Evolutionary conservation across 495 filamentous ascomycete species (phyloP), one percentile per base, ranked within the genome.

Genomic region (Trichocladium antarcticum): DNA sequence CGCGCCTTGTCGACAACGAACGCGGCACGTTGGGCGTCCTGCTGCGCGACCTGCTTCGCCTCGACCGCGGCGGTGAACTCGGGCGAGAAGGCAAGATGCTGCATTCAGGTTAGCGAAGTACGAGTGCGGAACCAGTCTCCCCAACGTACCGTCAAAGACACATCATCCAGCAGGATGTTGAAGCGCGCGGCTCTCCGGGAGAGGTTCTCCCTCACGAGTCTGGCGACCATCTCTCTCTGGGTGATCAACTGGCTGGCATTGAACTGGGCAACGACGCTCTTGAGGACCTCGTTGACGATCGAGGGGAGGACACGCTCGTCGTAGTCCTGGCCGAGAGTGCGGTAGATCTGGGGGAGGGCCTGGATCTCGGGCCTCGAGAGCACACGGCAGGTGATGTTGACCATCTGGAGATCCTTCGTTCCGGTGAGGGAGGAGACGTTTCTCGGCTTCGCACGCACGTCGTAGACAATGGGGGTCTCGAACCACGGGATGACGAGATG

Each of bases 301-400:
- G 89, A 96, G 17, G 92, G 92, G 48, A 98, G 78, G 34, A 98
- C 87, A 37, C 92, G 76, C 77, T 98, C 92, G 53, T 98, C 92
- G 66, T 96, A 98, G 70, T 98, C 92, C 37, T 82, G 82, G 27
- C 92, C 92, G 9, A 98, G 80, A 1, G 92, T 98, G 39, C 92
- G 81, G 74, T 96, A 98, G 57, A 98, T 97, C 66, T 90, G 85
- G 5, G 92, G 92, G 24, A 98, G 81, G 27, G 89, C 85, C 47
- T 86, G 79, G 57, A 97, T 73, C 32, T 84, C 80, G 50, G 92
- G 92, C 62, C 86, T 77, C 37, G 89, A 95, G 46, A 98, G 87
- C 42, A 98, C 92, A 89, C 92, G 93, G 72, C 92, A 98, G 61
- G 93, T 98, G 67, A 98, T 98, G 77, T 98, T 98, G 65, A 98